Evolutionary conservation across 116 monocot genomes (phyloP), one percentile per base, ranked within the genome.

Genomic region (Papilionanthe hybrid): DNA sequence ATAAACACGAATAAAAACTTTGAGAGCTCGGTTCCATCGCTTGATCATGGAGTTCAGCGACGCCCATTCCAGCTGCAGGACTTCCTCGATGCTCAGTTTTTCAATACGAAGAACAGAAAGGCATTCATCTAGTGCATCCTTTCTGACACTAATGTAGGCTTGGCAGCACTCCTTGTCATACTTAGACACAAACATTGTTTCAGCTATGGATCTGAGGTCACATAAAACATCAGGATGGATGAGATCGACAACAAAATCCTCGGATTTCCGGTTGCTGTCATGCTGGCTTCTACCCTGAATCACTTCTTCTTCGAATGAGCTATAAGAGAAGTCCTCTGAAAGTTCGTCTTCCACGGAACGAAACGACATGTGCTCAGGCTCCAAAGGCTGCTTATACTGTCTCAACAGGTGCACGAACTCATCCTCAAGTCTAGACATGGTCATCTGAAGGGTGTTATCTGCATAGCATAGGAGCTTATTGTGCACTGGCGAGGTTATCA

Each of bases 401-500:
- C 63, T 20, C n/a, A 95, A 82, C 19, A 90, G 84, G 48, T 86
- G 81, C 49, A 81, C 77, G 77, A 95, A 87, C 84, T 95, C 95
- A 29, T 91, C 89, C 72, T 91, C 95, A 12, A 95, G 83, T 77
- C 86, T 92, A 13, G 77, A 50, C 91, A 95, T 91, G 44, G 85
- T 88, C 65, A 79, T 87, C 76, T 95, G 86, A 79, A 92, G 84
- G 77, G 85, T 78, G 80, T 44, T 57, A 58, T 82, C 27, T 0
- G 83, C 90, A 77, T 67, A 81, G 28, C 42, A 9, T 41, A 85
- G 44, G 55, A 89, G 79, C 15, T 82, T 86, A 55, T 67, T 74
- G 17, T 48, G 50, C 15, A 75, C 55, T 10, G 44, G 53, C 5
- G 76, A 72, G 48, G 43, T 50, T n/a, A 72, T 50, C n/a, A 90